Evolutionary conservation across 352 stramenopile genomes (phyloP).

Genomic region (Pythium brassicae): DNA sequence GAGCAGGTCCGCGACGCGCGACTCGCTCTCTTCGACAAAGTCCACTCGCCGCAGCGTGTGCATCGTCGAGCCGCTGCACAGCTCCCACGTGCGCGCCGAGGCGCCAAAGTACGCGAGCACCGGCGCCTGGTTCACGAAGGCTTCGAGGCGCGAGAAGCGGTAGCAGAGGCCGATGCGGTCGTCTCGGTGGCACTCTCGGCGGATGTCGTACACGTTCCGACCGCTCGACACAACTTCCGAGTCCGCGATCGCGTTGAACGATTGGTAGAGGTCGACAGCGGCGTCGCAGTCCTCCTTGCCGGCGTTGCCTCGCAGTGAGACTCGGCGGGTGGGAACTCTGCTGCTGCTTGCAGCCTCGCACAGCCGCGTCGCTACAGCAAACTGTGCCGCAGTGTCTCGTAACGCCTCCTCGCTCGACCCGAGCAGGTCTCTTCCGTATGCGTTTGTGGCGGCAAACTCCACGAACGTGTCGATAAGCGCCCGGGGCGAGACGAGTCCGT

Average conservation of each 20-base stretch:
- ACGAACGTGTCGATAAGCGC: constrained; percentile 46
- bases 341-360: constrained; percentile 8
- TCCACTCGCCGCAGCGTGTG: constrained; percentile 25
- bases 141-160: constrained; percentile 48
- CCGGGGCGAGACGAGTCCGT: constrained; percentile 61
- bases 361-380: constrained; percentile 12
- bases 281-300: constrained; percentile 16
- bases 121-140: constrained; percentile 44
- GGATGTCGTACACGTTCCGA: constrained; percentile 72
- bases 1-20: constrained; percentile 41
- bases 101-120: constrained; percentile 47
- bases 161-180: constrained; percentile 62
- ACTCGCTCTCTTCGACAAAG: constrained; percentile 51
- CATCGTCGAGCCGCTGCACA: constrained; percentile 36
- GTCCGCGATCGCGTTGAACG: constrained; percentile 15
- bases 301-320: not conserved
- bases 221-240: constrained; percentile 15
- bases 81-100: constrained; percentile 24
- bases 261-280: constrained; percentile 12
- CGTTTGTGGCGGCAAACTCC: constrained; percentile 38
- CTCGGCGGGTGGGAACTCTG: not conserved
- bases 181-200: constrained; percentile 39
- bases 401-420: constrained; percentile 13
- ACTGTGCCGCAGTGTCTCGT: constrained; percentile 12
- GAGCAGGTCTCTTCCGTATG: constrained; percentile 39